These are phyloP conservation scores for Lentinula edodes DNA, from an alignment of 768 basidiomycete species.

Conservation along the genomic window DNA sequence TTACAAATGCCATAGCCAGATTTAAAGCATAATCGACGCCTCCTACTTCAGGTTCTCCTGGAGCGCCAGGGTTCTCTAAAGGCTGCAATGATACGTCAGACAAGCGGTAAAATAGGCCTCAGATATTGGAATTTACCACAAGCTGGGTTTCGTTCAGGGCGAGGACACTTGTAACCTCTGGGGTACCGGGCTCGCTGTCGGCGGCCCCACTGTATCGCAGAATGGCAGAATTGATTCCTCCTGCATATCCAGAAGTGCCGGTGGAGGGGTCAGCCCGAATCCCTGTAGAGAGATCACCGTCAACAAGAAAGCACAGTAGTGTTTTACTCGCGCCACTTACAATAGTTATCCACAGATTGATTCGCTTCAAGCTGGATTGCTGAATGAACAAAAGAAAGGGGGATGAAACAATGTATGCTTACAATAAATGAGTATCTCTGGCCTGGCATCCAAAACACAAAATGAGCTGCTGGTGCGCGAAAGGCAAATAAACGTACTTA, in stretches of 20 bases:
- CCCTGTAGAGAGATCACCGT: too few relatives aligned
- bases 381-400: not conserved
- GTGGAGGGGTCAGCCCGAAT: slow-evolving; percentile 26
- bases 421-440: slow-evolving; percentile 38
- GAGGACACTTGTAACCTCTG: not conserved
- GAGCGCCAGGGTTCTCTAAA: slow-evolving; percentile 16
- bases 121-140: not conserved
- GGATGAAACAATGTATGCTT: too few relatives aligned
- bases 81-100: slow-evolving; percentile 5
- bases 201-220: slow-evolving; percentile 33
- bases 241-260: slow-evolving; percentile 21
- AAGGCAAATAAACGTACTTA: not conserved
- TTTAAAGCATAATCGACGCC: slow-evolving; percentile 22
- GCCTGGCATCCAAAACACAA: not conserved
- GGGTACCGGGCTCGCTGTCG: slow-evolving; percentile 22
- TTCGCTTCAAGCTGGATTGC: slow-evolving; percentile 23
- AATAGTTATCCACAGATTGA: slow-evolving; percentile 34
- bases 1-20: slow-evolving; percentile 15
- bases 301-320: too few relatives aligned
- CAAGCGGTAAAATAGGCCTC: not conserved
- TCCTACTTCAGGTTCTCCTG: slow-evolving; percentile 26
- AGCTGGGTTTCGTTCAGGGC: slow-evolving; percentile 24
- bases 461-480: not conserved
- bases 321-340: slow-evolving; percentile 17
- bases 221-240: slow-evolving; percentile 30